Evolutionary conservation across 495 filamentous ascomycete genomes (phyloP).

Genomic region (Thozetella sp.): DNA sequence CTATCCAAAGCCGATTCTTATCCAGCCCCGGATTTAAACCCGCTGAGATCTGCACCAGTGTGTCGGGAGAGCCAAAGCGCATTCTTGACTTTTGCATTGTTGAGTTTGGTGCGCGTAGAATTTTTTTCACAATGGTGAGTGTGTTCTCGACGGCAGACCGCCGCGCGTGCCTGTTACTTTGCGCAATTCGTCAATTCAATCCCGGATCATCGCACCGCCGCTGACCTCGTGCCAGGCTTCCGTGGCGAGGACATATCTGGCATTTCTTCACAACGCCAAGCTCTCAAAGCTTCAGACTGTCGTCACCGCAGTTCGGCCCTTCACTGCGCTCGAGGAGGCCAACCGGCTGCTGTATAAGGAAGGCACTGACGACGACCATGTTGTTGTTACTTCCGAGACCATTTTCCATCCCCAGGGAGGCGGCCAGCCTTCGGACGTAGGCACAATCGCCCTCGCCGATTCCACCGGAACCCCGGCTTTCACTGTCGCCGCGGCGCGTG

Average conservation of each 20-base stretch:
- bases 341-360: slow-evolving; percentile 53
- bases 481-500: slow-evolving; percentile 52
- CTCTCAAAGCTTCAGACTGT: slow-evolving; percentile 44
- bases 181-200: no score
- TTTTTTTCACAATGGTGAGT: no score
- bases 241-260: slow-evolving; percentile 43
- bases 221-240: no score
- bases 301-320: slow-evolving; percentile 42
- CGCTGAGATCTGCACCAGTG: no score
- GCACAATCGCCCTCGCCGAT: slow-evolving; percentile 38
- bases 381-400: slow-evolving; percentile 59
- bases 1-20: no score
- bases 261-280: slow-evolving; percentile 57
- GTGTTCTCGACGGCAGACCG: no score
- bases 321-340: slow-evolving; percentile 44
- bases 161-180: no score
- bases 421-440: slow-evolving; percentile 64
- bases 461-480: slow-evolving; percentile 30
- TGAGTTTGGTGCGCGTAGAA: no score
- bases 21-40: no score
- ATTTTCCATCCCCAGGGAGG: slow-evolving; percentile 71
- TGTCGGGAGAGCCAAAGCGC: no score
- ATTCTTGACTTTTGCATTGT: no score
- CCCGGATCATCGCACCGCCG: no score
- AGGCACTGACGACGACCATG: slow-evolving; percentile 41